Base-by-base conservation (phyloP, 2,329 filamentous ascomycete species). In the Cytospora piceae region DNA sequence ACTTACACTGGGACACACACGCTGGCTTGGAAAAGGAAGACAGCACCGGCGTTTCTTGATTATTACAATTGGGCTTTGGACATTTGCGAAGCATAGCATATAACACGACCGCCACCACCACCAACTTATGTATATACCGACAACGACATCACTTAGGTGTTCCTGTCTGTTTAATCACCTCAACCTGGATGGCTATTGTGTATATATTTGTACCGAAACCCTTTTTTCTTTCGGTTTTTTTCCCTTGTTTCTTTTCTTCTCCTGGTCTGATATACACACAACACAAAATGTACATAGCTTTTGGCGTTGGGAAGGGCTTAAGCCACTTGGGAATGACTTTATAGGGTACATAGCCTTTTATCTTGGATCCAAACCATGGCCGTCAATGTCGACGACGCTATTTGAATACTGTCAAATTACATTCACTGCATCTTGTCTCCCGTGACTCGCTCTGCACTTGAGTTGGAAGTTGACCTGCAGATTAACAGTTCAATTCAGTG, bases 1-100 rank as follows among this genome's bases (percentile, higher is more conserved):
- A 55, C 12, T 22, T 24, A 37, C 9, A 27, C n/a, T 22, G 54
- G 24, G n/a, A 42, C 17, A 32, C 57, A 42, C 17, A 12, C 42
- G 49, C 55, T 63, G 55, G 27, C 46, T 39, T 55, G 59, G 24
- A 31, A 14, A 31, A 60, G 56, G 49, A n/a, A 22, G 55, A 46
- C 57, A 65, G 17, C 56, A 68, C n/a, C 27, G 66, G 66, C 63
- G 66, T 67, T 66, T 60, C 4, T 58, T 65, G n/a, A 53, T 57
- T 32, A 51, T 62, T 29, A 55, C 51, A 56, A 49, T 22, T 60
- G 63, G 58, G 56, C 59, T 63, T 63, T 65, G 64, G 63, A 66
- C 46, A 66, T 51, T 57, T 3, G 46, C 32, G 57, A 61, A 54
- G 55, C 58, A 65, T 24, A 56, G 58, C 39, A 64, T 58, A 57